Base-by-base conservation (phyloP, 1,284 basidiomycete genomes). In the Prillingera fragicola region DNA sequence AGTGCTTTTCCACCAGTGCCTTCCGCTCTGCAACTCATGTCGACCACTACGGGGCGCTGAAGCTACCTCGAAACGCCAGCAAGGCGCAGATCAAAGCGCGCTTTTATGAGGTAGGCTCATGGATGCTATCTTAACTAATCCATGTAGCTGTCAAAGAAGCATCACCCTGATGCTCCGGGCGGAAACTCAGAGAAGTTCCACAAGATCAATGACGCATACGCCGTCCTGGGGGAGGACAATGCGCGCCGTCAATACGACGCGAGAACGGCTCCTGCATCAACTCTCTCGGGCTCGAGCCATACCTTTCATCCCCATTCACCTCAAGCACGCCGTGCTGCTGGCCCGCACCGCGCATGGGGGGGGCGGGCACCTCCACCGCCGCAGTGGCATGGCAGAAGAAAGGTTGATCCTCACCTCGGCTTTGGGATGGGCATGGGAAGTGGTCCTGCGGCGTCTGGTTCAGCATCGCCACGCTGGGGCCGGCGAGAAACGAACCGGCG, bases 51-150 rank as follows among this genome's bases (percentile, higher is more conserved):
- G 68, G 64, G 8, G 57, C 59, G 10, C 49, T 73, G 13, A 63
- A 49, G 3, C 35, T 74, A 18, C 62, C 59, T 1, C 52, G 47
- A 38, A 67, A 61, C 37, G 69, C 70, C 17, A 70, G 60, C 2
- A 69, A 63, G 43, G 31, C 15, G 38, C 60, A 67, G 45, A 64
- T 74, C 55, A 74, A 74, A 52, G 65, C 70, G 12, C 56, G 56
- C 38, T 74, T 72, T 44, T 74, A 74, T 44, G 70, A 71, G 63
- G 72, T 74, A 50, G 52, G 66, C n/a, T n/a, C n/a, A n/a, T n/a
- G n/a, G 12, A 17, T 12, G n/a, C 5, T 6, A 21, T 9, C 19
- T 21, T 14, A 22, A 17, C 45, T 41, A 25, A 52, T n/a, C n/a
- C 33, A 22, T 23, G 4, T 41, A 74, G 72, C 50, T 74, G 19